Percentiles rank a stretch among this genome's conserved stretches.
Evolutionary conservation across 1,284 basidiomycete species (phyloP).

Genomic region (Tilletia caries): DNA sequence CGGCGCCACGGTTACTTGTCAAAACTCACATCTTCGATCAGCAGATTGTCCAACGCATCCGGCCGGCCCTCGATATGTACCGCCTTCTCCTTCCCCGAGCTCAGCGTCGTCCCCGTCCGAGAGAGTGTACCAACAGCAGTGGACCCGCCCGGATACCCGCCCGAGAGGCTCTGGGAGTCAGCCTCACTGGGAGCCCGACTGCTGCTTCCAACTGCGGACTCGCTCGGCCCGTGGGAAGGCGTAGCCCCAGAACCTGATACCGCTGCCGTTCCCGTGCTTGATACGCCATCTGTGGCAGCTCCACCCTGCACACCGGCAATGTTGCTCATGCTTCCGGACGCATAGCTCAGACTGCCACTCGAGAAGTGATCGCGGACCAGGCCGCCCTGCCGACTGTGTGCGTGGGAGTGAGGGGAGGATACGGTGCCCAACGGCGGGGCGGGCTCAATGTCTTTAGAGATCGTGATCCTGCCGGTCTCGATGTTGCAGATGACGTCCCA

Average conservation of each 20-base stretch:
- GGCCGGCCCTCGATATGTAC: slow-evolving; percentile 19
- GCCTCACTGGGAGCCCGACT: slow-evolving; percentile 11
- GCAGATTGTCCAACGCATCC: slow-evolving; percentile 69
- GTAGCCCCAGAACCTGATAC: background rate
- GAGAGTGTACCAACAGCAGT: background rate
- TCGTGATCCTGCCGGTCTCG: slow-evolving; percentile 75
- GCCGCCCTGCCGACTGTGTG: slow-evolving; percentile 26
- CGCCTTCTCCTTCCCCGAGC: background rate
- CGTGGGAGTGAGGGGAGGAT: background rate
- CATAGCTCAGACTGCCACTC: slow-evolving; percentile 26
- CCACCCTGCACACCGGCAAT: background rate
- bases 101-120: slow-evolving; percentile 10
- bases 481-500: slow-evolving; percentile 95
- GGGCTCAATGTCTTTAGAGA: slow-evolving; percentile 74
- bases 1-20: background rate
- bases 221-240: slow-evolving; percentile 16
- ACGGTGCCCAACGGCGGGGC: slow-evolving; percentile 25
- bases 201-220: no score
- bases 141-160: background rate
- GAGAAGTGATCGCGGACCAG: slow-evolving; percentile 50
- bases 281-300: background rate
- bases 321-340: slow-evolving; percentile 25
- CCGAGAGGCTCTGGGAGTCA: slow-evolving; percentile 3
- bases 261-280: background rate
- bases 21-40: slow-evolving; percentile 81